Percentiles rank a stretch among this genome's conserved stretches.
phyloP scores from a whole-genome alignment of 352 stramenopile genomes.

The Peronospora belbahrii region DNA sequence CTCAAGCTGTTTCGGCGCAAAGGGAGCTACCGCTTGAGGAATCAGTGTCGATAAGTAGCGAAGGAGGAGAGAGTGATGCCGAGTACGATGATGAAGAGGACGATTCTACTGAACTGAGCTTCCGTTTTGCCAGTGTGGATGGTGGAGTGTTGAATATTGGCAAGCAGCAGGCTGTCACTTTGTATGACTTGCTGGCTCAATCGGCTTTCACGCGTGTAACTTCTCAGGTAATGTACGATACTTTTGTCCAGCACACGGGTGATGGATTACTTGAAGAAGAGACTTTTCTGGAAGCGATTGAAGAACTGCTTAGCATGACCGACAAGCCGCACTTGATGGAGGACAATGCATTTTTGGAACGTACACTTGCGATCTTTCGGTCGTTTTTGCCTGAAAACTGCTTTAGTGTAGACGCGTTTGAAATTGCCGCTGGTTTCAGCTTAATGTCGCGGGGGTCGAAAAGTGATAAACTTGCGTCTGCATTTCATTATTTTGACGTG shows the following conservation, averaged over 20 bases:
- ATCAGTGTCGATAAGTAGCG: constrained; percentile 1
- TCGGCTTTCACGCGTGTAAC: constrained; percentile 66
- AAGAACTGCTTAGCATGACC: constrained; percentile 75
- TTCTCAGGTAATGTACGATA: constrained; percentile 77
- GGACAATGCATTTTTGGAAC: constrained; percentile 66
- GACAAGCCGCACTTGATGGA: constrained; percentile 63
- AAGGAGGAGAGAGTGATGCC: constrained; percentile 18
- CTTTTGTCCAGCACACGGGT: constrained; percentile 78
- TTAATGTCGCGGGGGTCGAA: constrained; percentile 80
- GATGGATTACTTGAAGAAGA: constrained; percentile 79
- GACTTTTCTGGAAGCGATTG: constrained; percentile 71
- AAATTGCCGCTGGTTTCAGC: constrained; percentile 76
- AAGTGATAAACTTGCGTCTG: constrained; percentile 75
- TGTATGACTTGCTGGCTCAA: constrained; percentile 58
- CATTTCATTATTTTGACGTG: constrained; percentile 82
- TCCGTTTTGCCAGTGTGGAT: constrained; percentile 65
- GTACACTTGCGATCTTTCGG: constrained; percentile 69
- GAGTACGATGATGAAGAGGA: constrained; percentile 17
- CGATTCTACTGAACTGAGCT: constrained; percentile 31
- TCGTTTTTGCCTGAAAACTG: constrained; percentile 62
- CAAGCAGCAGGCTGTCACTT: constrained; percentile 42
- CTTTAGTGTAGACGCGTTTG: constrained; percentile 66
- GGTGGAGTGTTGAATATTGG: constrained; percentile 50
- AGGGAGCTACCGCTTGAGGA: constrained; percentile 22
- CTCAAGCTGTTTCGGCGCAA: constrained; percentile 17